Conservation (phyloP, 116 monocot species). For the Posidonia oceanica region DNA sequence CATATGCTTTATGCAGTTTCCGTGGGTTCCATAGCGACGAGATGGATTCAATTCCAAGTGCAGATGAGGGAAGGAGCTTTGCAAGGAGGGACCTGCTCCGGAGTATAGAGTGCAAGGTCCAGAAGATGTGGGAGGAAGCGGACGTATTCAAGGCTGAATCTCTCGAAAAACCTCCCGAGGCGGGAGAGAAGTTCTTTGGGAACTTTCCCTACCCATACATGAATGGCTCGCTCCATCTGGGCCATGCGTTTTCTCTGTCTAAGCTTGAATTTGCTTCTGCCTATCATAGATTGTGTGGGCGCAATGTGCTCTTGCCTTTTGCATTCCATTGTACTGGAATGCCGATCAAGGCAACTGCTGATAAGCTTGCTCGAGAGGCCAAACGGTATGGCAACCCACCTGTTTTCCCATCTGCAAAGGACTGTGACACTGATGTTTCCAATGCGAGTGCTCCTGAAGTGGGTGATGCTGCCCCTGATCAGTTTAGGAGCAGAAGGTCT, state of each 20-base stretch:
- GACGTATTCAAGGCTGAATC: slow-evolving; percentile 59
- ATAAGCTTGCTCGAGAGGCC: slow-evolving; percentile 73
- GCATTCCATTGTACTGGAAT: slow-evolving; percentile 98
- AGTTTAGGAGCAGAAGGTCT: slow-evolving; percentile 84
- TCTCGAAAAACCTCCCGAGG: slow-evolving; percentile 20
- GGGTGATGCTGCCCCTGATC: slow-evolving; percentile 44
- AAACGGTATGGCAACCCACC: slow-evolving; percentile 71
- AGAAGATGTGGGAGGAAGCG: slow-evolving; percentile 57
- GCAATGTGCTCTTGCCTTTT: slow-evolving; percentile 85
- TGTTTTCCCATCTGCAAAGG: slow-evolving; percentile 42
- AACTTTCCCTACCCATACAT: slow-evolving; percentile 98
- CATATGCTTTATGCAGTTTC: background rate
- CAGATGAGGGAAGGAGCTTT: slow-evolving; percentile 53
- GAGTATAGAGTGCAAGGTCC: slow-evolving; percentile 50
- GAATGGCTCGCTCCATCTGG: slow-evolving; percentile 81
- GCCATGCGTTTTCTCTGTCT: slow-evolving; percentile 81
- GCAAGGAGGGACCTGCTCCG: slow-evolving; percentile 68
- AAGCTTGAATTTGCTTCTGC: slow-evolving; percentile 87
- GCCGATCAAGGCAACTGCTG: slow-evolving; percentile 97
- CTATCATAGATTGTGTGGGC: slow-evolving; percentile 62
- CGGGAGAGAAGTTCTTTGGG: slow-evolving; percentile 83
- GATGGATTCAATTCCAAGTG: slow-evolving; percentile 8
- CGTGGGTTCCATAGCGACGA: slow-evolving; percentile 3
- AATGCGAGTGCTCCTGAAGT: slow-evolving; percentile 25
- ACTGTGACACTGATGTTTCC: background rate